phyloP scores from a whole-genome alignment of 495 filamentous ascomycete species.

The Pseudevernia furfuracea region DNA sequence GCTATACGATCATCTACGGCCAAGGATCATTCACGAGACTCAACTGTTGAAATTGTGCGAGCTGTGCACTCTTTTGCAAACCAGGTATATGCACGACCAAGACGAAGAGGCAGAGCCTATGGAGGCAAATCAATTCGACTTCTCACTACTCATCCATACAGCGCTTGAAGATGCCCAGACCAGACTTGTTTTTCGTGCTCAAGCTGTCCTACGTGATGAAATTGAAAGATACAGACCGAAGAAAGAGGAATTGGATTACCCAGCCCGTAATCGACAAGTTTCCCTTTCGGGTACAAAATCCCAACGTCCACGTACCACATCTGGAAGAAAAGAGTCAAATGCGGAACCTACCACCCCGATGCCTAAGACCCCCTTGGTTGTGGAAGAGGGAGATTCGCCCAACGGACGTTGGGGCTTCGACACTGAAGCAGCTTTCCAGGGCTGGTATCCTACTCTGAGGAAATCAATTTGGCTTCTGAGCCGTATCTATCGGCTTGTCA shows the following conservation, averaged over 20 bases:
- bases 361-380: conserved; percentile 45
- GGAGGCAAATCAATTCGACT: conserved; percentile 54
- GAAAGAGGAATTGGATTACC: conserved; percentile 62
- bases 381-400: conserved; percentile 40
- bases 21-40: conserved; percentile 62
- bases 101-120: conserved; percentile 58
- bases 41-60: conserved; percentile 71
- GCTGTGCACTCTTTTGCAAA: conserved; percentile 71
- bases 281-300: conserved; percentile 43
- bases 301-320: conserved; percentile 33
- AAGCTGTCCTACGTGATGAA: conserved; percentile 58
- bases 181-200: conserved; percentile 61
- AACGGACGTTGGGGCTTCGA: conserved; percentile 49
- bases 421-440: conserved; percentile 41
- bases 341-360: conserved; percentile 40
- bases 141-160: conserved; percentile 57
- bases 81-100: conserved; percentile 67
- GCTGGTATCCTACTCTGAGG: conserved; percentile 62
- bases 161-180: conserved; percentile 69
- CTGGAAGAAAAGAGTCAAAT: conserved; percentile 39
- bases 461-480: conserved; percentile 77
- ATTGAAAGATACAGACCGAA: conserved; percentile 64
- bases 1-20: conserved; percentile 64
- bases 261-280: conserved; percentile 42
- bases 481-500: conserved; percentile 75